Evolutionary conservation across 2,329 filamentous ascomycete genomes (phyloP).

Genomic region (Aspergillus pseudotamarii): DNA sequence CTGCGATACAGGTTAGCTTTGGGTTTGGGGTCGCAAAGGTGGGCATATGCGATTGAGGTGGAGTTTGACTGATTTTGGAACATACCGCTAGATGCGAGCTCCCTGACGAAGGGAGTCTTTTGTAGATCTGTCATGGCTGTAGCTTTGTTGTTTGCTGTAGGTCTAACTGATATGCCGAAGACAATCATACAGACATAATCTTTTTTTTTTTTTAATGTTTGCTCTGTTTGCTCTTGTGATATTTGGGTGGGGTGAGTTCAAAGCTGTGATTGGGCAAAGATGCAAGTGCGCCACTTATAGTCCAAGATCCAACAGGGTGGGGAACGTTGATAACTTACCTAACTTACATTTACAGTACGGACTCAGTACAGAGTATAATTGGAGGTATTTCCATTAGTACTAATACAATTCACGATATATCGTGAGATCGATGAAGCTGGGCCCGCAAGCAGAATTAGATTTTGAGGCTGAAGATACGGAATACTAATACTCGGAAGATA

Average conservation of each 20-base stretch:
- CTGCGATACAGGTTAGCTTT: slow-evolving; percentile 49
- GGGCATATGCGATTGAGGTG: neutral
- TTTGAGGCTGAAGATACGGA: neutral
- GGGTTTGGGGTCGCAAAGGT: neutral
- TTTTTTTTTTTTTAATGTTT: slow-evolving; percentile 21
- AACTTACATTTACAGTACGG: neutral
- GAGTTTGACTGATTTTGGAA: neutral
- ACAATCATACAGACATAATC: neutral
- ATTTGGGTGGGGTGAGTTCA: neutral
- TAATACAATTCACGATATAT: neutral
- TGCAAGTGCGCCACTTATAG: neutral
- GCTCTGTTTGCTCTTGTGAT: slow-evolving; percentile 13
- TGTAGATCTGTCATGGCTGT: slow-evolving; percentile 42
- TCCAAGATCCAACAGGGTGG: neutral
- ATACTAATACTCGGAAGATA: neutral
- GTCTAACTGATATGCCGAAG: neutral
- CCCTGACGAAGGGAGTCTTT: slow-evolving; percentile 73
- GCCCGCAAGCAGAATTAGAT: neutral
- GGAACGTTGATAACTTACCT: neutral
- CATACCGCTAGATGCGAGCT: slow-evolving; percentile 79
- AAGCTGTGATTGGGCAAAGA: slow-evolving; percentile 12
- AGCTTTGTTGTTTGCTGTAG: slow-evolving; percentile 15
- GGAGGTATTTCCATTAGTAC: too few relatives aligned
- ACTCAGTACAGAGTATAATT: neutral
- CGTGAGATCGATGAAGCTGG: neutral